A percentile compares a stretch with the other conserved stretches of the same genome.
phyloP scores from a whole-genome alignment of 495 filamentous ascomycete species.

The Parathielavia hyrcaniae region DNA sequence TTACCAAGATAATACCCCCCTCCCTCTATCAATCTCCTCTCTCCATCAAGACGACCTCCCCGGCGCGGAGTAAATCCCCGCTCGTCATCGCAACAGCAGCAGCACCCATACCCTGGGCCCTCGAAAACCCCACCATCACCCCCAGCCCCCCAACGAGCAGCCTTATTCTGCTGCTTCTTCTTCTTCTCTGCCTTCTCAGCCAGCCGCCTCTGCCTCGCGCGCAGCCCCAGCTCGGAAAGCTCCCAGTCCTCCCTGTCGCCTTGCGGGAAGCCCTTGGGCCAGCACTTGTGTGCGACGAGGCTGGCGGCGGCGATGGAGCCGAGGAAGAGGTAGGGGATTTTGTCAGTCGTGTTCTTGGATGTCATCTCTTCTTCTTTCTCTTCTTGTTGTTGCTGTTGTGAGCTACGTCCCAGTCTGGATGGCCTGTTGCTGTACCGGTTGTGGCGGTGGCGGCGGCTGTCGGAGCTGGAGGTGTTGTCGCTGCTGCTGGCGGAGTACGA shows the following conservation, averaged over 20 bases:
- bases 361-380: conserved; percentile 10
- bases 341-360: neutral
- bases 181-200: conserved; percentile 8
- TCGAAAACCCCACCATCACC: neutral
- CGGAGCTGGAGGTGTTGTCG: neutral
- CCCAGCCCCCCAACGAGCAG: neutral
- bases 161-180: conserved; percentile 6
- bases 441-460: no score
- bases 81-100: neutral
- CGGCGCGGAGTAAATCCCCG: neutral
- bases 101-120: neutral
- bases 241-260: conserved; percentile 39
- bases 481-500: conserved; percentile 6
- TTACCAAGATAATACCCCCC: neutral
- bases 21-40: neutral
- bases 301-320: conserved; percentile 36
- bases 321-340: conserved; percentile 35
- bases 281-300: conserved; percentile 35
- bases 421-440: neutral
- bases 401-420: conserved; percentile 10
- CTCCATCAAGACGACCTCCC: neutral
- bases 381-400: no score
- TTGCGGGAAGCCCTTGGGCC: conserved; percentile 38
- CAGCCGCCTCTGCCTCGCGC: conserved; percentile 5
- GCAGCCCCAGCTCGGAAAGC: conserved; percentile 13